phyloP scores from a whole-genome alignment of 495 filamentous ascomycete species.

The Ramalina intermedia region DNA sequence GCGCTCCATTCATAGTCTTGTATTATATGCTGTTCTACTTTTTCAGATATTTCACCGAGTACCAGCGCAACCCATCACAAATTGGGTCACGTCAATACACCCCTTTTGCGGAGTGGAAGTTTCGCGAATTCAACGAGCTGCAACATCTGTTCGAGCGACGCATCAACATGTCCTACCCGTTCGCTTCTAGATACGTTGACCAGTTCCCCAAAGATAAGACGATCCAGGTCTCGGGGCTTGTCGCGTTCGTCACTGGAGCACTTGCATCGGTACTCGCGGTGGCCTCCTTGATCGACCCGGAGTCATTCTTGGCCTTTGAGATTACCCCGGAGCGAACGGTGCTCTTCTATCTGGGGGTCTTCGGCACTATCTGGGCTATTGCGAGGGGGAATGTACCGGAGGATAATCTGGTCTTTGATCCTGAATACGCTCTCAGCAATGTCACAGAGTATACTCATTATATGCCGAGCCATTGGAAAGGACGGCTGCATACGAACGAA shows the following conservation, averaged over 20 bases:
- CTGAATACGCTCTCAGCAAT: slow-evolving; percentile 71
- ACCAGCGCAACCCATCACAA: slow-evolving; percentile 78
- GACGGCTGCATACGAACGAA: slow-evolving; percentile 77
- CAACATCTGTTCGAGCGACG: slow-evolving; percentile 81
- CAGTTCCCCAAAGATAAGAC: slow-evolving; percentile 95
- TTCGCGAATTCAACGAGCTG: slow-evolving; percentile 95
- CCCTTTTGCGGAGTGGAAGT: slow-evolving; percentile 92
- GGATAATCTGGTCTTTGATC: slow-evolving; percentile 81
- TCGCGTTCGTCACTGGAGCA: slow-evolving; percentile 77
- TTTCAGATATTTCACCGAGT: slow-evolving; percentile 88
- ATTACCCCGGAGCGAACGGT: slow-evolving; percentile 72
- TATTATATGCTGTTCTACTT: slow-evolving; percentile 80
- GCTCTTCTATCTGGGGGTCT: slow-evolving; percentile 62
- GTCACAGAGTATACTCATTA: slow-evolving; percentile 90
- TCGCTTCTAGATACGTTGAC: slow-evolving; percentile 79
- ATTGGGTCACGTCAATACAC: slow-evolving; percentile 78
- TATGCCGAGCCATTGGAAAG: slow-evolving; percentile 73
- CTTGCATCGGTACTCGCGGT: slow-evolving; percentile 70
- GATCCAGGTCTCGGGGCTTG: slow-evolving; percentile 62
- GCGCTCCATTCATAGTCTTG: slow-evolving; percentile 67
- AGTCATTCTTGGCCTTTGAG: slow-evolving; percentile 84
- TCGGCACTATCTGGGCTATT: slow-evolving; percentile 65
- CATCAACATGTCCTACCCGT: slow-evolving; percentile 87
- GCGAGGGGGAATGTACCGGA: slow-evolving; percentile 69
- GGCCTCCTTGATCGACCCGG: slow-evolving; percentile 70